Evolutionary conservation across 257 asterid species (phyloP).

Genomic region (Petunia secreta): DNA sequence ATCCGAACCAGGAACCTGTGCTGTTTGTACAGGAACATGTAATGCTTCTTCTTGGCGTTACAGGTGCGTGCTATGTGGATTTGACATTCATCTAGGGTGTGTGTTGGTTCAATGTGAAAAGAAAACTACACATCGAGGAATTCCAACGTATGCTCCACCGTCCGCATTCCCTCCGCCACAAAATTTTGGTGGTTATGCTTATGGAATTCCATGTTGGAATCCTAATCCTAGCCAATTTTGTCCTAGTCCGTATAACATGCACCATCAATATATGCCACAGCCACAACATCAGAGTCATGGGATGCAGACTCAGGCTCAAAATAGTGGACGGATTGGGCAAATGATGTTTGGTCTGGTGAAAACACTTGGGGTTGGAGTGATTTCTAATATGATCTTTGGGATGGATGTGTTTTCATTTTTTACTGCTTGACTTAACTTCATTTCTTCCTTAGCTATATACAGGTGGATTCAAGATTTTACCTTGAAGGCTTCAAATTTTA

Average conservation of each 20-base stretch:
- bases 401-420: constrained; percentile 35
- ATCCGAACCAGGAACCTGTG: constrained; percentile 16
- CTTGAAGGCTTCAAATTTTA: no score
- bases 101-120: constrained; percentile 34
- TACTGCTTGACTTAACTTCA: not conserved
- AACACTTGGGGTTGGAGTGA: constrained; percentile 45
- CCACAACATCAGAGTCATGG: constrained; percentile 29
- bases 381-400: constrained; percentile 49
- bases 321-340: constrained; percentile 26
- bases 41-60: constrained; percentile 42
- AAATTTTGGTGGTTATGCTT: constrained; percentile 27
- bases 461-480: no score
- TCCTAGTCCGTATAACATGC: constrained; percentile 20
- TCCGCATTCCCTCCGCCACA: constrained; percentile 26
- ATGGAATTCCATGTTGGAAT: constrained; percentile 30
- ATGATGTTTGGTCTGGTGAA: constrained; percentile 45
- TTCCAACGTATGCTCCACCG: constrained; percentile 15
- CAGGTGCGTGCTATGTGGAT: constrained; percentile 36
- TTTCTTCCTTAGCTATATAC: not conserved
- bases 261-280: constrained; percentile 30
- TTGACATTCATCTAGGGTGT: constrained; percentile 52
- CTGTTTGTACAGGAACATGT: constrained; percentile 36
- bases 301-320: not conserved
- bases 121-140: constrained; percentile 30
- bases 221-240: not conserved